Base-by-base conservation (phyloP, 768 basidiomycete genomes). In the Mycena galericulata region DNA sequence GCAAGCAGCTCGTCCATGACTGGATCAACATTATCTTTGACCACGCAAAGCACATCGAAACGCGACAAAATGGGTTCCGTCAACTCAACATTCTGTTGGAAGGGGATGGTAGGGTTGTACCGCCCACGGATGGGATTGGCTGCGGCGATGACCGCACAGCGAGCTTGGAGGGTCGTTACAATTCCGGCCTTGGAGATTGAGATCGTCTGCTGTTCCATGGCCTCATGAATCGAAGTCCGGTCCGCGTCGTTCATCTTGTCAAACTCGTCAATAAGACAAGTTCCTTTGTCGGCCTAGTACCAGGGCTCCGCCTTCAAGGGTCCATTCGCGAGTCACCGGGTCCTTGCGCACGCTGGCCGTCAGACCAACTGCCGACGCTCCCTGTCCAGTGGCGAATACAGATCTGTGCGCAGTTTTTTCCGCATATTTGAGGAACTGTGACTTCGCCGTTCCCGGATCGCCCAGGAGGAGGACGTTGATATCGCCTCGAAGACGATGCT, bases 211-310 rank as follows among this genome's bases (percentile, higher is more conserved):
- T 99, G 98, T 78, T 99, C 98, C 98, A 99, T 99, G 2, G 98
- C 98, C 79, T 99, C 98, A 84, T 99, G 98, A 75, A 99, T 99
- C 5, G 96, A 98, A 18, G 97, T 99, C 73, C 97, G 87, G 78
- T 99, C 97, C 18, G 95, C 88, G 75, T 99, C 98, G 80, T 99
- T 99, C 98, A 99, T 99, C 85, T 99, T 99, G 84, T 99, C 98
- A 78, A 99, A 99, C 79, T 99, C 98, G 81, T 99, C 98, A 72
- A 99, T 99, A 40, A 99, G 84, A 76, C 98, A 99, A 29, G 93
- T 95, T 15, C 98, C 98, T 81, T 97, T 98, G 81, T 99, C 98
- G 3, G 98, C 98, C 22, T n/a, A 99, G 85, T n/a, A 99, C 98
- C 12, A 99, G 85, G 3, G 98, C 98, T 11, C 98, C 98, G 17